A percentile compares a stretch with the other conserved stretches of the same genome.
phyloP scores from a whole-genome alignment of 2,329 filamentous ascomycete genomes.

The Emmonsiellopsis sp. region DNA sequence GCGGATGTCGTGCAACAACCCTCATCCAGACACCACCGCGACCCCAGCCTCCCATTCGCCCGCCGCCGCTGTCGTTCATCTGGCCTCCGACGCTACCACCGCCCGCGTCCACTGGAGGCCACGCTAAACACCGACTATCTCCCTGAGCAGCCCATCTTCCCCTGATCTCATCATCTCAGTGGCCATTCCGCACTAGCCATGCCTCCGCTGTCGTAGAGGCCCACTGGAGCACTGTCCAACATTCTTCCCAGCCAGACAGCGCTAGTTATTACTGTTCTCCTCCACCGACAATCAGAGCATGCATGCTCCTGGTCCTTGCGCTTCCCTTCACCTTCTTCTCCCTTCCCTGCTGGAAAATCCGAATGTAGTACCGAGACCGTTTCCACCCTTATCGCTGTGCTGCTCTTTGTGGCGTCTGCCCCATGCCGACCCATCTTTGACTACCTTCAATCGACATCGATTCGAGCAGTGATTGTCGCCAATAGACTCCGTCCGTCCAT shows the following conservation, averaged over 20 bases:
- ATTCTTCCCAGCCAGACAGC: neutral
- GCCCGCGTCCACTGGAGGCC: neutral
- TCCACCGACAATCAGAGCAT: neutral
- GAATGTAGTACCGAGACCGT: neutral
- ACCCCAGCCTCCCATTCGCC: too few species aligned
- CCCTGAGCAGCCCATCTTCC: neutral
- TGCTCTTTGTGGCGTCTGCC: neutral
- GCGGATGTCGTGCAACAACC: neutral
- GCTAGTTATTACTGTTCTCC: neutral
- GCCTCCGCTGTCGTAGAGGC: neutral
- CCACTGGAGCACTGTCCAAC: neutral
- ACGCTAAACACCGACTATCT: neutral
- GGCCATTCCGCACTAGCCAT: too few species aligned
- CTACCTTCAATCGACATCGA: neutral
- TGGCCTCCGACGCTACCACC: neutral
- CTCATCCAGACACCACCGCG: neutral
- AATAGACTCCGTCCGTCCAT: constrained; percentile 1
- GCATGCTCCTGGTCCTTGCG: neutral
- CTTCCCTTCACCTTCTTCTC: neutral
- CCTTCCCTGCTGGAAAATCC: neutral
- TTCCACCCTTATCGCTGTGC: neutral
- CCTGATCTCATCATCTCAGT: neutral
- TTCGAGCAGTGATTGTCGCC: neutral
- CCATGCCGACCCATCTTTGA: neutral
- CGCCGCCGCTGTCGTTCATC: neutral